Evolutionary conservation across 2,329 filamentous ascomycete genomes (phyloP), one percentile per base, ranked within the genome.

Genomic region (Didymella pomorum): DNA sequence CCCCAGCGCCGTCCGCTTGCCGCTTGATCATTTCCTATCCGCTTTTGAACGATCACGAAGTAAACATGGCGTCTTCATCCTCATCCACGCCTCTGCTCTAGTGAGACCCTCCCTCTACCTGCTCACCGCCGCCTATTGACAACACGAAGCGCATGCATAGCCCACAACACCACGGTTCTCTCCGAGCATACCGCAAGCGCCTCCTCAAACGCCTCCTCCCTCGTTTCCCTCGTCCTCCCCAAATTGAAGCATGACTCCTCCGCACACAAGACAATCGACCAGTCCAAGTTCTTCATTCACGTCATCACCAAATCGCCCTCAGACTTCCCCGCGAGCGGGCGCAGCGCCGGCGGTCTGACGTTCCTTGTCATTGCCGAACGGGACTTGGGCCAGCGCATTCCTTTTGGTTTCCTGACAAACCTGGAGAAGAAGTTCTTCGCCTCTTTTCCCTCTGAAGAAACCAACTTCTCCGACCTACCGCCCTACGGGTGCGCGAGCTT

Each of bases 181-280:
- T 82, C 91, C 72, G 95, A 99, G 81, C 94, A 96, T 82, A 96
- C 92, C 47, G 89, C 92, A 31, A 92, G 92, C 2, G 90, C 93
- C 61, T 89, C 90, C 10, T 92, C 89, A 41, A 88, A 92, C 67
- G 91, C 92, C 56, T 93, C 92, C 4, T 93, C 90, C 12, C 90
- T 98, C 70, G 92, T 94, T 67, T 95, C 93, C 43, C 84, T 97
- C 70, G 93, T 99, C 81, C 92, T 99, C 43, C 95, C 96, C 58
- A 97, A 97, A 78, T 96, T 99, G 82, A 84, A 85, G 55, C 95
- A 99, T 81, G 80, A 83, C 64, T 81, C 84, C 28, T 84, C 93
- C 1, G 88, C 96, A 74, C 97, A 97, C 80, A 87, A 96, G 66
- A 98, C 94, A 53, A 97, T 96, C 81, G 96, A 92, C 39, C 93